Evolutionary conservation across 768 basidiomycete genomes (phyloP).

Genomic region (Podaxis mareebaensis): DNA sequence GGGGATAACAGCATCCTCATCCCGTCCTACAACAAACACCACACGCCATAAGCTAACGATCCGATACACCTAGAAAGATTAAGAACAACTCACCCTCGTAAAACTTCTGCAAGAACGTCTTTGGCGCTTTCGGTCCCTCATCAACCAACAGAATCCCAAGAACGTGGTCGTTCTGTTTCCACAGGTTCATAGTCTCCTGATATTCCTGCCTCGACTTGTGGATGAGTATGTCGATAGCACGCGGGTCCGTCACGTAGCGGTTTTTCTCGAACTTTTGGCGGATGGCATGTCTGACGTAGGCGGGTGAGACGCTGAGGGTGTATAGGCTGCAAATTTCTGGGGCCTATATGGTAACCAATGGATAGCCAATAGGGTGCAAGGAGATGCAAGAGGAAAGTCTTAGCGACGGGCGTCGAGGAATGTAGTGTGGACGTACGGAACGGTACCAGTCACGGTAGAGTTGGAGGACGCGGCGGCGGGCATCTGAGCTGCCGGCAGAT

Average conservation of each 20-base stretch:
- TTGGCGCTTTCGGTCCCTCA: conserved; percentile 30
- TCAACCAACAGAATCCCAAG: conserved; percentile 60
- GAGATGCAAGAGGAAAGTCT: background rate
- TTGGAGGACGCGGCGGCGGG: conserved; percentile 66
- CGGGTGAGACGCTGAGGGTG: conserved; percentile 76
- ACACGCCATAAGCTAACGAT: background rate
- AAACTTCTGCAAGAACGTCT: conserved; percentile 82
- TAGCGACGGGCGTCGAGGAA: background rate
- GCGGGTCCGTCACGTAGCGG: conserved; percentile 76
- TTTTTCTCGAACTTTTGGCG: conserved; percentile 87
- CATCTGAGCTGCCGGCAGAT: conserved; percentile 59
- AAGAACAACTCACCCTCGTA: conserved; percentile 63
- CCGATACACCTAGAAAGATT: background rate
- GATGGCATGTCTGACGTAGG: conserved; percentile 77
- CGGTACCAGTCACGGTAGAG: conserved; percentile 96
- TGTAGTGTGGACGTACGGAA: conserved; percentile 54
- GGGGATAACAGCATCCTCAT: conserved; percentile 70
- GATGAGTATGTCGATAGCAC: conserved; percentile 82
- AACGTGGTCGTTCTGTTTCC: conserved; percentile 87
- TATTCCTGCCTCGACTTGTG: conserved; percentile 85
- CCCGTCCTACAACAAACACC: conserved; percentile 52
- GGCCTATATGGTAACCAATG: conserved; percentile 51
- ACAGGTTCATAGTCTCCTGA: conserved; percentile 93
- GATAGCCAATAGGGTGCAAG: conserved; percentile 1
- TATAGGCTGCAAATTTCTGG: conserved; percentile 87